Base-by-base conservation (phyloP, 2,329 filamentous ascomycete genomes). In the Venturia effusa region DNA sequence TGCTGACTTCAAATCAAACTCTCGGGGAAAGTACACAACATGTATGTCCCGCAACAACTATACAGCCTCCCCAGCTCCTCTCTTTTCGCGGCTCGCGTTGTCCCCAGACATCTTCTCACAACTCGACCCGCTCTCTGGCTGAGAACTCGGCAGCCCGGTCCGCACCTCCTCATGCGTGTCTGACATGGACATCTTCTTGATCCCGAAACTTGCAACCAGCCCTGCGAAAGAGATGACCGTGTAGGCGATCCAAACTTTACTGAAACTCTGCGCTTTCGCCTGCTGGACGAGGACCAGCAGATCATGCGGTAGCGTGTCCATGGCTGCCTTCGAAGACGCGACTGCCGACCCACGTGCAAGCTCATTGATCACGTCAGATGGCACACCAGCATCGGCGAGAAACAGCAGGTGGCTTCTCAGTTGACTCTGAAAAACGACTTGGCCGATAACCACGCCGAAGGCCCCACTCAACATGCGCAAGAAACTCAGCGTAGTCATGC, bases 391-490 rank as follows among this genome's bases (percentile, higher is more conserved):
- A 0, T 82, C 82, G 1, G 79, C 72, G 3, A 80, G 70, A 0
- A 74, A 74, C 0, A 80, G 80, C 0, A 88, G 76, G 32, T 78
- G 76, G 68, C 83, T 80, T 63, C 75, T 77, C 83, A 89, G 87
- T 64, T 79, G 76, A 70, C 90, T 89, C 73, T 88, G 84, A 74
- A 90, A 90, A 39, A 90, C 81, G 54, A 89, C 86, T n/a, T 87
- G 84, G 22, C 88, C 88, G 32, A 90, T 77, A 0, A 88, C 86
- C 59, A 89, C 81, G 0, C 83, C 84, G n/a, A 84, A 79, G 1
- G 83, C 80, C 0, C 84, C 87, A 15, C 83, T 84, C 5, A 90
- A 74, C 68, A 87, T 85, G 17, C 87, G 82, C 7, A 86, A 78
- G 70, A 88, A 87, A 3, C 79, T 76, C 66, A 87, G 85, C 2